Evolutionary conservation across 1,284 basidiomycete species (phyloP).

Genomic region (Schizophyllum amplum): DNA sequence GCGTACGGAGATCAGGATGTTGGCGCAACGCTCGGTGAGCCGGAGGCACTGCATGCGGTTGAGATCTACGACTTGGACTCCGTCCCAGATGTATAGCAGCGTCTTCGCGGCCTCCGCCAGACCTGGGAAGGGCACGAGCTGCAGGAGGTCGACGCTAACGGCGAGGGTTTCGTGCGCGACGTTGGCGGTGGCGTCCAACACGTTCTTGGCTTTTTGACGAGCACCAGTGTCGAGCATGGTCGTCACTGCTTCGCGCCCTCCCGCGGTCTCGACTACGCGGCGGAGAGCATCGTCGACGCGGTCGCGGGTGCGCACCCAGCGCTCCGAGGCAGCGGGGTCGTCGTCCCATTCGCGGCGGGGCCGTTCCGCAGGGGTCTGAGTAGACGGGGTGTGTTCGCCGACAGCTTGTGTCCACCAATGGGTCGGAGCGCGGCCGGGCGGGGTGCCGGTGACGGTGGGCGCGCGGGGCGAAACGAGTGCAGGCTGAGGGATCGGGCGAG

Average conservation of each 20-base stretch:
- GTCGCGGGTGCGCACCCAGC: constrained; percentile 16
- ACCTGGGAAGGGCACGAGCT: constrained; percentile 44
- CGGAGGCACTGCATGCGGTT: constrained; percentile 44
- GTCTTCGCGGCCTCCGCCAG: constrained; percentile 40
- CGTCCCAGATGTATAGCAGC: constrained; percentile 51
- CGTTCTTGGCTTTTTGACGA: too few relatives aligned
- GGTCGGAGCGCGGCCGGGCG: neutral
- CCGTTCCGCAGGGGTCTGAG: neutral
- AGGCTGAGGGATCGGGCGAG: neutral
- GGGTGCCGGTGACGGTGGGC: neutral
- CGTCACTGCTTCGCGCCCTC: too few relatives aligned
- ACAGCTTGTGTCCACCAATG: neutral
- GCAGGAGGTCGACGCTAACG: constrained; percentile 33
- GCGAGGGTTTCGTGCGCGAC: constrained; percentile 37
- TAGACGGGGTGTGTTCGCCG: too few relatives aligned
- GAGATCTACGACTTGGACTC: constrained; percentile 46
- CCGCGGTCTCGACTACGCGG: constrained; percentile 26
- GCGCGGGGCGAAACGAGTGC: neutral
- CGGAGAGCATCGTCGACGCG: constrained; percentile 34
- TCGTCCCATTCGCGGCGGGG: neutral
- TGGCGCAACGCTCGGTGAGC: constrained; percentile 37
- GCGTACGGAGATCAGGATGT: constrained; percentile 33
- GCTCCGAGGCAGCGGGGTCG: neutral
- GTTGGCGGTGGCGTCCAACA: constrained; percentile 9
- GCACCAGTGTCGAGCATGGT: too few relatives aligned